Evolutionary conservation across 2,329 filamentous ascomycete species (phyloP).

Genomic region (Neoscytalidium dimidiatum): DNA sequence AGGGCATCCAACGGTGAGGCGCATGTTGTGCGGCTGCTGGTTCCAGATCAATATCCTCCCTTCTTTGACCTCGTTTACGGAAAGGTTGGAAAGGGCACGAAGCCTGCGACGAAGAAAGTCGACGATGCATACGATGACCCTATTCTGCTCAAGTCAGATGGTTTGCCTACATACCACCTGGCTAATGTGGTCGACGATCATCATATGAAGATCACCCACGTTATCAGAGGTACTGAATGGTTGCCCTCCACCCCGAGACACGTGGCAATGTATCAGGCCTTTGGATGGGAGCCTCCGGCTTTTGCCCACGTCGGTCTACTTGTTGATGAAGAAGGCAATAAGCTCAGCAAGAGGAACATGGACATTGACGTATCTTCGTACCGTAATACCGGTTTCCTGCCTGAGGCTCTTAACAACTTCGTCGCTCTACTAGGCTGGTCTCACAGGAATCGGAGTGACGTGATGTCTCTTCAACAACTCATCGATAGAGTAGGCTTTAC

Average conservation of each 20-base stretch:
- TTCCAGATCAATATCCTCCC: constrained; percentile 61
- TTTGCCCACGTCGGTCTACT: constrained; percentile 54
- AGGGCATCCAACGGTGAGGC: constrained; percentile 68
- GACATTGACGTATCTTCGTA: constrained; percentile 63
- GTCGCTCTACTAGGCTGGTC: constrained; percentile 84
- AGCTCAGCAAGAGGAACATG: constrained; percentile 77
- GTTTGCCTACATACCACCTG: constrained; percentile 92
- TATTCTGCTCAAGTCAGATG: constrained; percentile 87
- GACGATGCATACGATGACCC: constrained; percentile 71
- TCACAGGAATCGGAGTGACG: constrained; percentile 65
- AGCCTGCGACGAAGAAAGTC: constrained; percentile 40
- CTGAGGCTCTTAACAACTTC: constrained; percentile 74
- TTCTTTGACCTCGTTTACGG: constrained; percentile 84
- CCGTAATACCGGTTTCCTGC: constrained; percentile 58
- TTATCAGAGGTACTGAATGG: constrained; percentile 95
- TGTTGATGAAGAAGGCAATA: constrained; percentile 49
- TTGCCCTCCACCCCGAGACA: constrained; percentile 88
- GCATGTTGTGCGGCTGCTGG: constrained; percentile 76
- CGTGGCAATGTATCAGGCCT: constrained; percentile 56
- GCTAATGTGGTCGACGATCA: constrained; percentile 97
- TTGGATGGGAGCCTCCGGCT: constrained; percentile 49
- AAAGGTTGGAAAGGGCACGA: constrained; percentile 53
- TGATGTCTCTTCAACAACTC: constrained; percentile 71
- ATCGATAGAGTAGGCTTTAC: constrained; percentile 61
- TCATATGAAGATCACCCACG: constrained; percentile 92